phyloP scores from a whole-genome alignment of 2,329 filamentous ascomycete species.

The Harringtonia lauricola region DNA sequence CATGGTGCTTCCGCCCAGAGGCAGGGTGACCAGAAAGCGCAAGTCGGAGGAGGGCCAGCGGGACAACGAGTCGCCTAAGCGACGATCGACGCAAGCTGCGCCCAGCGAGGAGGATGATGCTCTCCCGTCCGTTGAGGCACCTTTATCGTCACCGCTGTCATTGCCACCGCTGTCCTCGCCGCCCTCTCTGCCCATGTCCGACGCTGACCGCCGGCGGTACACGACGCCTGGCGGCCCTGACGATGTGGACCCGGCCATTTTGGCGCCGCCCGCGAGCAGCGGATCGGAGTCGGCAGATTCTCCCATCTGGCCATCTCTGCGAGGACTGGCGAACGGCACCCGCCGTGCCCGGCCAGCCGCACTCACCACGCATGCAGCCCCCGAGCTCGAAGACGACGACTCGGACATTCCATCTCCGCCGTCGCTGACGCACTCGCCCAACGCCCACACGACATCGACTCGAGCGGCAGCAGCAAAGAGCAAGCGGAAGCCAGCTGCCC shows the following conservation, averaged over 20 bases:
- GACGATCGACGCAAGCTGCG: neutral
- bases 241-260: constrained; percentile 34
- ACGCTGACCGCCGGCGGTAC: constrained; percentile 17
- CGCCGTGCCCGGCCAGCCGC: constrained; percentile 23
- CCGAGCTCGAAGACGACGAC: constrained; percentile 27
- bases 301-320: constrained; percentile 40
- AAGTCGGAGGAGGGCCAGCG: constrained; percentile 10
- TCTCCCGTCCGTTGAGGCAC: neutral
- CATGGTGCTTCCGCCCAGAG: neutral
- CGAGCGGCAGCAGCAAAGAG: neutral
- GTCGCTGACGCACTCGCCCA: constrained; percentile 56
- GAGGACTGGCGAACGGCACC: constrained; percentile 31
- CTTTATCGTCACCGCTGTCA: constrained; percentile 21
- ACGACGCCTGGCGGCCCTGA: constrained; percentile 25
- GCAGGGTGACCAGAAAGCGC: constrained; percentile 7
- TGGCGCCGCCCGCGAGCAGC: constrained; percentile 46
- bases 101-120: neutral
- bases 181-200: constrained; percentile 4
- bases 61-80: constrained; percentile 8
- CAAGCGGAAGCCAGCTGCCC: constrained; percentile 13
- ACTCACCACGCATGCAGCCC: constrained; percentile 15
- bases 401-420: constrained; percentile 53
- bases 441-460: constrained; percentile 16
- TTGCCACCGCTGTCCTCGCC: constrained; percentile 20
- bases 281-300: constrained; percentile 31